Evolutionary conservation across 257 asterid species (phyloP).

Genomic region (Gentiana macrophylla): DNA sequence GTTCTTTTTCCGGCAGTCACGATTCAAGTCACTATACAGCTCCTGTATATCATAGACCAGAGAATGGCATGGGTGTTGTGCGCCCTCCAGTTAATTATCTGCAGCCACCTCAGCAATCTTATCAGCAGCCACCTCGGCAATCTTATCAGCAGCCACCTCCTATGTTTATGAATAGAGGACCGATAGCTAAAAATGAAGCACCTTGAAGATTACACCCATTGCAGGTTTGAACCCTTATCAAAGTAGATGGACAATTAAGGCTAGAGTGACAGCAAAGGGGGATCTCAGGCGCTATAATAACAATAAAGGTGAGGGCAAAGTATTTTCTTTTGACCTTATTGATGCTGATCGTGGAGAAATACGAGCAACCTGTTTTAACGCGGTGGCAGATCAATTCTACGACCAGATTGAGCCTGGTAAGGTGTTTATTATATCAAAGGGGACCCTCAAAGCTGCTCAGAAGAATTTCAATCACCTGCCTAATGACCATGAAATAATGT

Average conservation of each 20-base stretch:
- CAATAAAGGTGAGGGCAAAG: constrained; percentile 85
- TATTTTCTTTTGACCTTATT: constrained; percentile 86
- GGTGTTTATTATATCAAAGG: constrained; percentile 69
- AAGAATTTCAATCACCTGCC: constrained; percentile 66
- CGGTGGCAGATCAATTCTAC: constrained; percentile 73
- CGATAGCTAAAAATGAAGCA: constrained; percentile 71
- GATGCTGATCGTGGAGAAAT: constrained; percentile 92
- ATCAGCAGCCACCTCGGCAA: constrained; percentile 57
- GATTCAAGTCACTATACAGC: constrained; percentile 33
- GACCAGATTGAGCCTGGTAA: constrained; percentile 55
- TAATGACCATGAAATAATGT: constrained; percentile 71
- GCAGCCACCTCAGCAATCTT: constrained; percentile 37
- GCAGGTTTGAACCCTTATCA: constrained; percentile 80
- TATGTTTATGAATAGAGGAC: constrained; percentile 64
- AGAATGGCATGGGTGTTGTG: neutral
- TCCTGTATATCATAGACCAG: constrained; percentile 30
- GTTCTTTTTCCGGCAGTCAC: constrained; percentile 27
- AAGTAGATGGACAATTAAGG: constrained; percentile 90
- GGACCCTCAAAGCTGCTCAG: constrained; percentile 60
- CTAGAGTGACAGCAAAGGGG: constrained; percentile 71
- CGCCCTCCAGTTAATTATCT: neutral
- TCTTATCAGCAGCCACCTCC: constrained; percentile 58
- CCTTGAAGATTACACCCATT: constrained; percentile 71
- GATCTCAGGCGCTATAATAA: constrained; percentile 71
- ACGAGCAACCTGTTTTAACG: constrained; percentile 91